Conservation (phyloP, 257 asterid species). For the Capsicum baccatum region DNA sequence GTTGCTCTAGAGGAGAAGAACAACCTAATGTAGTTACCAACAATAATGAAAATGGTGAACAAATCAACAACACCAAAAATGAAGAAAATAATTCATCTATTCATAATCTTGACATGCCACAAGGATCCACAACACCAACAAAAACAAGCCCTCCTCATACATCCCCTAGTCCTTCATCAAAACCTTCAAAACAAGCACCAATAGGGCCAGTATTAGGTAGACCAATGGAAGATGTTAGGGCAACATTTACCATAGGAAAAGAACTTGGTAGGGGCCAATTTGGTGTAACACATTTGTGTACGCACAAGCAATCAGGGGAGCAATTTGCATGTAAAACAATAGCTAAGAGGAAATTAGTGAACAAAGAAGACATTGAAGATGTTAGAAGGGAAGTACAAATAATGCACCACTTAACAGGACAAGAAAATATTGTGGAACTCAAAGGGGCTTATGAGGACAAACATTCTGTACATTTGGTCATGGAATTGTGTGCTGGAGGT, state of each 20-base stretch:
- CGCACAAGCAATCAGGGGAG: constrained; percentile 70
- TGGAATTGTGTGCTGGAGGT: constrained; percentile 93
- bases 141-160: constrained; percentile 35
- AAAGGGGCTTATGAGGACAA: constrained; percentile 90
- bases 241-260: constrained; percentile 69
- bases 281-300: constrained; percentile 80
- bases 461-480: constrained; percentile 77
- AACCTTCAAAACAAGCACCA: constrained; percentile 46
- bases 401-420: constrained; percentile 87
- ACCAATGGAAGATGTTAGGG: constrained; percentile 75
- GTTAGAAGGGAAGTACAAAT: constrained; percentile 89
- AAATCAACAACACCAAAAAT: neutral
- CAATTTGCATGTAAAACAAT: constrained; percentile 83
- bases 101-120: neutral
- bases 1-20: neutral
- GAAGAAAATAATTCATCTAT: neutral
- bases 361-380: constrained; percentile 82
- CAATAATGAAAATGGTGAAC: neutral
- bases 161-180: constrained; percentile 42
- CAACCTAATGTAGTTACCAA: neutral
- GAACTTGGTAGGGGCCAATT: constrained; percentile 89
- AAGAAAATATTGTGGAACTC: constrained; percentile 69
- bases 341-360: constrained; percentile 77
- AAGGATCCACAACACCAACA: constrained; percentile 4
- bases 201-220: constrained; percentile 74